Conservation (phyloP, 139 green algal genomes). For the Monoraphidium neglectum region DNA sequence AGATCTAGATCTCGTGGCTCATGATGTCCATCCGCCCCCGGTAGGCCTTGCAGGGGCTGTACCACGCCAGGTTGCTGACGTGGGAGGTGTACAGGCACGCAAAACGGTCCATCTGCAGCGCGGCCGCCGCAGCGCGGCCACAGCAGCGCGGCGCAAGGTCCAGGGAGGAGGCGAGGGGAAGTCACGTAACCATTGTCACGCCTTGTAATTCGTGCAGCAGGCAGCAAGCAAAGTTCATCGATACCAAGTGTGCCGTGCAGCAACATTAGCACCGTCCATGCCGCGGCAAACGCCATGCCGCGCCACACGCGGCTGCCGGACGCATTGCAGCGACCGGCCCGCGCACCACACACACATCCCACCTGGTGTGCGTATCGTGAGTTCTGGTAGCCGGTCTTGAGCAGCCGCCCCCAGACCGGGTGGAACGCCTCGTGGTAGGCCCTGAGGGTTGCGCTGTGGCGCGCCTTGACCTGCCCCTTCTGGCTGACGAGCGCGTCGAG, state of each 20-base stretch:
- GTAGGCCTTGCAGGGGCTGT: conserved; percentile 86
- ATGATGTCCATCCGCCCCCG: conserved; percentile 79
- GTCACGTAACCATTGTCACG: too few relatives aligned
- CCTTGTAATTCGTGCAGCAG: too few relatives aligned
- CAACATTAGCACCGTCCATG: not conserved
- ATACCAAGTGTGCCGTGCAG: not conserved
- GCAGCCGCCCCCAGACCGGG: conserved; percentile 91
- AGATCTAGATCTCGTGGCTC: conserved; percentile 81
- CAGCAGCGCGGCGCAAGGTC: too few relatives aligned
- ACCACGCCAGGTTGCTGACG: conserved; percentile 52
- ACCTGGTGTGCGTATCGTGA: conserved; percentile 74
- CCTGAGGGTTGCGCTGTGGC: conserved; percentile 63
- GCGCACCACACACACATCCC: not conserved
- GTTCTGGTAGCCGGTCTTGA: conserved; percentile 98
- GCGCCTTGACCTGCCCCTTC: conserved; percentile 54
- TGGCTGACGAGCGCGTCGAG: conserved; percentile 40
- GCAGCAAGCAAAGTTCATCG: too few relatives aligned
- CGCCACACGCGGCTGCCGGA: not conserved
- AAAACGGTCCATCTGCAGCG: conserved; percentile 84
- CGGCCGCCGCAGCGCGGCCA: too few relatives aligned
- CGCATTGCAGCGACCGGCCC: not conserved
- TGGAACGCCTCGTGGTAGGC: conserved; percentile 88
- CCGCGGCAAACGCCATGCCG: not conserved
- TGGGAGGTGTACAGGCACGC: conserved; percentile 98
- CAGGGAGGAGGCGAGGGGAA: too few relatives aligned